phyloP scores from a whole-genome alignment of 2,329 filamentous ascomycete genomes.

The Apiospora koreana region DNA sequence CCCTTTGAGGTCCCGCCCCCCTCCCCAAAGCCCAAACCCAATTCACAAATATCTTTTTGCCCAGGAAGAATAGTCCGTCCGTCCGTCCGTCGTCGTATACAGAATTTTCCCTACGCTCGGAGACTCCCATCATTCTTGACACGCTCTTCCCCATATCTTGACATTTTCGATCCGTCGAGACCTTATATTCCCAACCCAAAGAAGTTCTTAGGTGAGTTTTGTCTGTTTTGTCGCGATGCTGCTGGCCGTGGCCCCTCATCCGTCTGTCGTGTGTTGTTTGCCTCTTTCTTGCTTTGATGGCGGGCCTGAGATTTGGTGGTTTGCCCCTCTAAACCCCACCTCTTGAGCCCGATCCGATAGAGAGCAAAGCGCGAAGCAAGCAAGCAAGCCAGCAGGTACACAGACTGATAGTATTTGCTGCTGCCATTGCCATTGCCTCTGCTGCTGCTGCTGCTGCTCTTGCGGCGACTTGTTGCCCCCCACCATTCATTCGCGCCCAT shows the following conservation, averaged over 20 bases:
- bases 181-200: background rate
- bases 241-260: background rate
- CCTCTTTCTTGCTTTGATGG: background rate
- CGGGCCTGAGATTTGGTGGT: constrained; percentile 3
- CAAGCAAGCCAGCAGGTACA: background rate
- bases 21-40: constrained; percentile 5
- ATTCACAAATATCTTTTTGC: constrained; percentile 10
- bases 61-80: constrained; percentile 3
- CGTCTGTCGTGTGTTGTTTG: background rate
- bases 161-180: constrained; percentile 1
- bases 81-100: constrained; percentile 1
- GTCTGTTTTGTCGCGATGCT: background rate
- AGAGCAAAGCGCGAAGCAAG: background rate
- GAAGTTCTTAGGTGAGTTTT: constrained; percentile 2
- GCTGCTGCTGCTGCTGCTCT: no score
- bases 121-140: background rate
- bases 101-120: constrained; percentile 6
- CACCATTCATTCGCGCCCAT: constrained; percentile 6
- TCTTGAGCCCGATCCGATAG: constrained; percentile 8
- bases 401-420: background rate
- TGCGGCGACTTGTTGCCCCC: background rate
- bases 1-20: background rate
- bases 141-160: constrained; percentile 2
- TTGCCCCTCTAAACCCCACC: constrained; percentile 7
- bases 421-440: background rate